phyloP scores from a whole-genome alignment of 2,329 filamentous ascomycete species.

The Xylaria sp. region DNA sequence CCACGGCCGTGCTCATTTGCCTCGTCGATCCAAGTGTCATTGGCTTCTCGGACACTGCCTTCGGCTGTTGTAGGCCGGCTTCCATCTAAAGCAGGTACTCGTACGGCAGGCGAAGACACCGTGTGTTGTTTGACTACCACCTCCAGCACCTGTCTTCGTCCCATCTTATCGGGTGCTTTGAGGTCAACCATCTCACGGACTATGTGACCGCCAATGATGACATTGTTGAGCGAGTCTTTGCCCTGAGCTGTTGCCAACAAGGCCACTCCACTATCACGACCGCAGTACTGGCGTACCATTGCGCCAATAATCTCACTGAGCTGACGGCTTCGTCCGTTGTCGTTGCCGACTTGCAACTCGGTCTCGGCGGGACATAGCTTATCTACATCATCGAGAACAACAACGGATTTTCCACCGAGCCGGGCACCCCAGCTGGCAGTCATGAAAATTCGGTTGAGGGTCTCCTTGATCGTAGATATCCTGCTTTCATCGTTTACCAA shows the following conservation, averaged over 20 bases:
- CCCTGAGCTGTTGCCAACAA: slow-evolving; percentile 85
- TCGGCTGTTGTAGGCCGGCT: slow-evolving; percentile 55
- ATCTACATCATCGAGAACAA: slow-evolving; percentile 90
- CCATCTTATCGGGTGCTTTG: slow-evolving; percentile 90
- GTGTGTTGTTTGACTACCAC: slow-evolving; percentile 61
- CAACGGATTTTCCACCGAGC: slow-evolving; percentile 73
- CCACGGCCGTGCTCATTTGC: slow-evolving; percentile 50
- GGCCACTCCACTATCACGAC: slow-evolving; percentile 72
- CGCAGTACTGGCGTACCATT: slow-evolving; percentile 79
- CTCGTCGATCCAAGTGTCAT: slow-evolving; percentile 69
- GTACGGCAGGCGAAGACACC: slow-evolving; percentile 34
- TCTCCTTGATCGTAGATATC: slow-evolving; percentile 87
- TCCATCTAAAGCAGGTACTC: slow-evolving; percentile 36
- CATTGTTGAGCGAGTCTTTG: slow-evolving; percentile 87
- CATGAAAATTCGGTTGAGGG: slow-evolving; percentile 76
- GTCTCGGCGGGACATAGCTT: slow-evolving; percentile 90
- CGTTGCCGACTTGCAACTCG: slow-evolving; percentile 86
- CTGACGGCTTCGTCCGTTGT: slow-evolving; percentile 88
- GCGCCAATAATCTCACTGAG: slow-evolving; percentile 84
- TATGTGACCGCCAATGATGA: slow-evolving; percentile 85
- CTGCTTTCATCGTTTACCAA: slow-evolving; percentile 87
- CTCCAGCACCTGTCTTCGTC: slow-evolving; percentile 75
- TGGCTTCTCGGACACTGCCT: slow-evolving; percentile 48
- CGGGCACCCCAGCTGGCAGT: slow-evolving; percentile 86
- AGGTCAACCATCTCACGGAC: slow-evolving; percentile 85